A percentile compares a stretch with the other conserved stretches of the same genome.
phyloP scores from a whole-genome alignment of 208 protist species.

The Acanthamoeba triangularis region DNA sequence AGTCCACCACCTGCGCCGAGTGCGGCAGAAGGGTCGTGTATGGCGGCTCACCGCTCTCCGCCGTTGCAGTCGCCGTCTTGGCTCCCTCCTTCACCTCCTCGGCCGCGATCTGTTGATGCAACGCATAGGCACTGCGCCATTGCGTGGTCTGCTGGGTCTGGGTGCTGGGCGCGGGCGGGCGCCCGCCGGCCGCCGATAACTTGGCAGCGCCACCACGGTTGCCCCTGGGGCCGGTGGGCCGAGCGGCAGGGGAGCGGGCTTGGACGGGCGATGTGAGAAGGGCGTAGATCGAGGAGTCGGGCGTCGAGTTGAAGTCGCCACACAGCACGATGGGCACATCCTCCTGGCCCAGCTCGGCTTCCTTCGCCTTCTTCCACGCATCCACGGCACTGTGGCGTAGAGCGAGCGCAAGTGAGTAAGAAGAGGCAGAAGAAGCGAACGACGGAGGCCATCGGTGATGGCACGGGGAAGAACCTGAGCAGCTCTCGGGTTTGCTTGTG shows the following conservation, averaged over 20 bases:
- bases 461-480: not conserved
- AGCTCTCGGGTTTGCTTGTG: not conserved
- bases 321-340: not conserved
- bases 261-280: conserved; percentile 8
- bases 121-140: conserved; percentile 42
- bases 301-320: conserved; percentile 59
- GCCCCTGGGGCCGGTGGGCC: not conserved
- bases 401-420: not conserved
- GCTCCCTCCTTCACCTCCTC: not conserved
- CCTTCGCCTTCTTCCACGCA: not conserved
- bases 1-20: conserved; percentile 53
- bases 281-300: not conserved
- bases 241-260: not conserved
- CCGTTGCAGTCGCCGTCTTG: not conserved
- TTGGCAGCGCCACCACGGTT: not conserved
- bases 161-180: not conserved
- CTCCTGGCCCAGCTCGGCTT: not conserved
- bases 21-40: conserved; percentile 41
- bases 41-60: not conserved
- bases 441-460: not conserved
- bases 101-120: not conserved
- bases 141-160: not conserved
- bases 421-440: no score
- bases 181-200: not conserved
- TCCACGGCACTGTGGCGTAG: not conserved